Base-by-base conservation (phyloP, 1,284 basidiomycete species). In the Boletus semigastroideus region DNA sequence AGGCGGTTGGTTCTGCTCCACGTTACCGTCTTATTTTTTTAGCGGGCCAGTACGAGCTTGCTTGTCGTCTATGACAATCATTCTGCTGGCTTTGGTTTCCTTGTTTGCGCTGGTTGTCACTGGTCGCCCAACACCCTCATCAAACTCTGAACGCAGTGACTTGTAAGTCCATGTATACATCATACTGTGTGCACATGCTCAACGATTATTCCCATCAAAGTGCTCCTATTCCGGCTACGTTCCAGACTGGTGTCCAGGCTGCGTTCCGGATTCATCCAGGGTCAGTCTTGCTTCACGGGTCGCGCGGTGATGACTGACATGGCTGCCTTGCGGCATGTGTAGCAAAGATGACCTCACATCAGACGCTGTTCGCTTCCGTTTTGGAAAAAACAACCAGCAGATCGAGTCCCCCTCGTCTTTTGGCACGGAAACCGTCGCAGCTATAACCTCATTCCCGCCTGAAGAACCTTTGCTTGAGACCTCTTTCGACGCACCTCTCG, bases 91-190 rank as follows among this genome's bases (percentile, higher is more conserved):
- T 46, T 77, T 69, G 17, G 63, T 75, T 51, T 72, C 72, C 38
- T 63, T 78, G 30, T 65, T 77, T 56, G 75, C 70, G 65, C 72
- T 79, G 64, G 73, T 77, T 66, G 76, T 75, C 54, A 68, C 73
- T 48, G 66, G 76, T 59, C 74, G 68, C 53, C 76, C 76, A 39
- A 56, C 76, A 43, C 49, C 61, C 10, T 56, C 65, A 3, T 13
- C 49, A n/a, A 53, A 60, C 42, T 52, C 49, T 22, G 49, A 34
- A 36, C 34, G 39, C 46, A 10, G 33, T 31, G 42, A 55, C n/a
- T 25, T 54, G 62, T 71, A 57, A 59, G 64, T 68, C 54, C 42
- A 54, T 52, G 16, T 53, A 51, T 48, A 2, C 9, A 40, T 54
- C 51, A n/a, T 33, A 10, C 45, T n/a, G 41, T 38, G 28, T 39